A percentile compares a stretch with the other conserved stretches of the same genome.
Conservation (phyloP, 306 rosid species). For the Abrus precatorius region DNA sequence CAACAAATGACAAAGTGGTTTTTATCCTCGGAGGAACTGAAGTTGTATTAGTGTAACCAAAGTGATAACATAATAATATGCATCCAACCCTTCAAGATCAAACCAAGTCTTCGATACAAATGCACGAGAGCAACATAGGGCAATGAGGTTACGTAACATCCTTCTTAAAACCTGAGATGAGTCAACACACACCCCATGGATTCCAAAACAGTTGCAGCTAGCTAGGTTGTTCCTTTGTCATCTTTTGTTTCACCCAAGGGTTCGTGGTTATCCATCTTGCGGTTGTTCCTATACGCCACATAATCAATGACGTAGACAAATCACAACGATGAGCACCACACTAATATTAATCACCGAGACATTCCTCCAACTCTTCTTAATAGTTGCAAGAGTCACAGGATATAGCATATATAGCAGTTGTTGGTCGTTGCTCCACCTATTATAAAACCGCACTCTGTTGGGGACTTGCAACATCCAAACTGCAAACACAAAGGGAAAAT, state of each 20-base stretch:
- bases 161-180: too few species aligned
- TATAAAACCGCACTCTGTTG: conserved; percentile 66
- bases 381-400: conserved; percentile 75
- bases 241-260: conserved; percentile 63
- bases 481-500: conserved; percentile 27
- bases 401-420: conserved; percentile 58
- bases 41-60: too few species aligned
- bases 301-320: conserved; percentile 58
- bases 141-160: too few species aligned
- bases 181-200: too few species aligned
- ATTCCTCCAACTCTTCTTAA: conserved; percentile 82
- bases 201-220: too few species aligned
- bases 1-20: too few species aligned
- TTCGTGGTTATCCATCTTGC: conserved; percentile 65
- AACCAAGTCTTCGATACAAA: too few species aligned
- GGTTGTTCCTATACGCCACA: conserved; percentile 70
- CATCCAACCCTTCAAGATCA: too few species aligned
- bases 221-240: conserved; percentile 68
- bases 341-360: conserved; percentile 72
- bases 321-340: conserved; percentile 55
- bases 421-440: conserved; percentile 76
- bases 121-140: too few species aligned
- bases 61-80: too few species aligned
- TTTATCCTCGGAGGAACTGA: too few species aligned
- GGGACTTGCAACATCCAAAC: conserved; percentile 96